Conservation (phyloP, 495 filamentous ascomycete genomes). For the Neurospora tetraspora region DNA sequence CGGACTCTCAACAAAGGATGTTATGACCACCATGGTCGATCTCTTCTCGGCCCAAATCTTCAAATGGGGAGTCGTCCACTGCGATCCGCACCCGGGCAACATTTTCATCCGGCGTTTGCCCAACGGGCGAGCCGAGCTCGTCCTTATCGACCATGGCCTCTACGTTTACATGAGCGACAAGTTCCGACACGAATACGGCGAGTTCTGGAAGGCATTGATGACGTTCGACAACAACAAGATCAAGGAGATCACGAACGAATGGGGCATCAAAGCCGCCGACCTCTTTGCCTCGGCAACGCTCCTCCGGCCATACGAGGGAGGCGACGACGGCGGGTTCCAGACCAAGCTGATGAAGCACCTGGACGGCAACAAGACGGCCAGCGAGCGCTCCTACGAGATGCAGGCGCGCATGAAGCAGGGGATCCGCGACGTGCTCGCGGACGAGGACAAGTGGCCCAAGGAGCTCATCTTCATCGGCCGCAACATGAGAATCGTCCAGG, state of each 20-base stretch:
- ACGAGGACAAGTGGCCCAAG: slow-evolving; percentile 86
- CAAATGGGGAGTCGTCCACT: slow-evolving; percentile 87
- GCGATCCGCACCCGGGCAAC: slow-evolving; percentile 94
- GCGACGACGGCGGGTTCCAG: slow-evolving; percentile 51
- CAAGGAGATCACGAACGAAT: slow-evolving; percentile 52
- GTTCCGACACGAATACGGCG: slow-evolving; percentile 81
- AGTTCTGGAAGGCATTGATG: slow-evolving; percentile 88
- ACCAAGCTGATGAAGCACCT: slow-evolving; percentile 43
- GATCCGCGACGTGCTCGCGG: slow-evolving; percentile 71
- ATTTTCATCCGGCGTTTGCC: slow-evolving; percentile 87
- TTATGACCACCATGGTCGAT: slow-evolving; percentile 94
- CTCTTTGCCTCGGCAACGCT: slow-evolving; percentile 86
- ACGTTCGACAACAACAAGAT: slow-evolving; percentile 87
- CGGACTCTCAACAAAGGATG: slow-evolving; percentile 67
- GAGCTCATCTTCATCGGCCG: slow-evolving; percentile 93
- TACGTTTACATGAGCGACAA: slow-evolving; percentile 82
- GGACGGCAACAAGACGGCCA: slow-evolving; percentile 46
- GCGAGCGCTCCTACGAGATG: slow-evolving; percentile 68
- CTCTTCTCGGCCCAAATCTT: slow-evolving; percentile 96
- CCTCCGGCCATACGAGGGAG: slow-evolving; percentile 82
- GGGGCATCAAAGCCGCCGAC: slow-evolving; percentile 84
- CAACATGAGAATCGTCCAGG: slow-evolving; percentile 84
- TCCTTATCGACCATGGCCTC: slow-evolving; percentile 92
- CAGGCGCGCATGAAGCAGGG: slow-evolving; percentile 76
- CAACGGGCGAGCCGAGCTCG: slow-evolving; percentile 72